Evolutionary conservation across 2,329 filamentous ascomycete genomes (phyloP), one percentile per base, ranked within the genome.

Genomic region (Sclerotinia minor): DNA sequence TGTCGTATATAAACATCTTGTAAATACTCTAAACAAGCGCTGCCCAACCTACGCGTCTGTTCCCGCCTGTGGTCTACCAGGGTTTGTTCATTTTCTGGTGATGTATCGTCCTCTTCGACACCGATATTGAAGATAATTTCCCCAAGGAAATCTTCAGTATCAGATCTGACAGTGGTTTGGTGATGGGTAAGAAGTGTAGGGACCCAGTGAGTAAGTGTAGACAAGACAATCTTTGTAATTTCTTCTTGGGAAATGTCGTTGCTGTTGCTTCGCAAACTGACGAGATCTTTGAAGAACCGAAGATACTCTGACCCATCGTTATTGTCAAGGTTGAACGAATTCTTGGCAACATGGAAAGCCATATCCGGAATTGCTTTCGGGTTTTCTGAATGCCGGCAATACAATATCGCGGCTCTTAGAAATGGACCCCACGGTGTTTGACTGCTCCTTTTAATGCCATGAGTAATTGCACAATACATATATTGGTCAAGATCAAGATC

Each of bases 401-500:
- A 78, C 8, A 71, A 67, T 2, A 74, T 45, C 11, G 76, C 75
- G 19, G 76, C 77, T 68, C 65, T 68, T 11, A 78, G 69, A 65
- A 76, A 78, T 26, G 76, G 73, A 9, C 69, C 70, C 24, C 67
- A 68, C 29, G 67, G 64, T 11, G 59, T 26, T 6, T 73, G 64
- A 6, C 67, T 35, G 52, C 49, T 67, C 52, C 69, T 73, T 60
- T 69, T 71, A 53, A 77, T 75, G 1, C 76, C 76, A 64, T 67
- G 49, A n/a, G 63, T 57, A 50, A 78, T 77, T 17, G 76, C 72
- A 32, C 79, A 77, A 50, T 82, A 81, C 1, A 92, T 80, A 55
- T 81, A 79, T 0, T 78, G 60, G 54, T 87, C 85, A 76, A 87
- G 82, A 54, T 87, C 85, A 76, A 87, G 82, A 21, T 44, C 17